Evolutionary conservation across 352 stramenopile species (phyloP), one percentile per base, ranked within the genome.

Genomic region (Elongisporangium prolatum): DNA sequence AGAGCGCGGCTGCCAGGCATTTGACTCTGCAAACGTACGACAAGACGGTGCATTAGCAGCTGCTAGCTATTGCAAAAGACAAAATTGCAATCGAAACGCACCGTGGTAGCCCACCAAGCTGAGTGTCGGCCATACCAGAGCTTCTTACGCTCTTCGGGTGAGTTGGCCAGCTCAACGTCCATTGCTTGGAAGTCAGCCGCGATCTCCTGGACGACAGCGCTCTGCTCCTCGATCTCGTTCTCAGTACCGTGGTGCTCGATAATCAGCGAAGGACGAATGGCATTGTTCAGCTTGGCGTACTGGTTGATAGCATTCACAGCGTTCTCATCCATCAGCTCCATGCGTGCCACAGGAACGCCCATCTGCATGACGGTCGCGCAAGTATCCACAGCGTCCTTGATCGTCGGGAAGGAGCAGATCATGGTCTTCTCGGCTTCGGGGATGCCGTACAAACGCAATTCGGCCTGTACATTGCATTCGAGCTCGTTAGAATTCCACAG

Each of bases 361-460:
- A 93, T 93, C 68, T 95, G 88, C 69, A 95, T 93, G 37, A 94
- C 79, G 3, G 70, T 71, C n/a, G 86, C 81, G 52, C 87, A 93
- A 22, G 81, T 90, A 61, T 94, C 80, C 5, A 95, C 84, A 2
- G 86, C 86, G 48, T 90, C 77, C 61, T 93, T 76, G 48, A 99
- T 89, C 38, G 84, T 85, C 21, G 81, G 64, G 74, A 99, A 99
- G 60, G 91, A 84, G 68, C 95, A 98, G 20, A 97, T 88, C 69
- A 95, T 96, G 18, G 91, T 94, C 52, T 94, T 89, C 54, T 97
- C 80, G 20, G 89, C 70, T 55, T 95, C 85, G 1, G 94, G 93
- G 59, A 98, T 91, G 14, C 92, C 91, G 57, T 97, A 96, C 21
- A 99, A 70, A 59, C 93, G 93, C 17, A 99, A 71, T 50, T 97